Evolutionary conservation across 371 early-diverging fungal species (phyloP), one percentile per base, ranked within the genome.

Genomic region (Lichtheimia ornata): DNA sequence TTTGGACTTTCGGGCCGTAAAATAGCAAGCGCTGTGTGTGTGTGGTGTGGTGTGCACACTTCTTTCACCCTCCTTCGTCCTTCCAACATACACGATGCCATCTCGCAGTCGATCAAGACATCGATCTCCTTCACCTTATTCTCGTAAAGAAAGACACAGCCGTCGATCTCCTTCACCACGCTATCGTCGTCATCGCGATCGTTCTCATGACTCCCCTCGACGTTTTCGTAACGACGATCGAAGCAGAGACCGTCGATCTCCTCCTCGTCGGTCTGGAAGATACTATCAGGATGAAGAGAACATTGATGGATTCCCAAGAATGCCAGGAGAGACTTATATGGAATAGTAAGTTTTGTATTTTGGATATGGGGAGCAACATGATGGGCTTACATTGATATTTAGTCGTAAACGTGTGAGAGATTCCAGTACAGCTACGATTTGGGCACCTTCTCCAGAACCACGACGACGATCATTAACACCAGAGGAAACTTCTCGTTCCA

Each of bases 361-460:
- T 47, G 12, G 5, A 6, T 45, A 6, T 18, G 47, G 18, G 47
- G n/a, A n/a, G n/a, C n/a, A 22, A 1, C 17, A 17, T 47, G 9
- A 18, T 17, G n/a, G n/a, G 11, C 22, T 47, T 44, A 47, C 27
- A 13, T 18, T 54, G 30, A 30, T 50, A 27, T 53, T 44, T 68
- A 86, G 82, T 62, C 82, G 79, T 44, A 68, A 58, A 53, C 68
- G 77, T 22, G 71, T 72, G n/a, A 78, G 92, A 25, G 71, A 83
- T 41, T 71, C 71, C 11, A 86, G 69, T 30, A 62, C 70, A 20
- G 74, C 70, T 47, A 88, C 86, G 0, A 81, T 92, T 41, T 92
- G 91, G 90, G 84, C 89, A 1, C 63, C 84, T 14, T 90, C 92
- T 0, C 92, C 91, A 24, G 70, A 70, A 56, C 64, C 67, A 50